phyloP scores from a whole-genome alignment of 2,329 filamentous ascomycete species.

The Fusarium continuum region DNA sequence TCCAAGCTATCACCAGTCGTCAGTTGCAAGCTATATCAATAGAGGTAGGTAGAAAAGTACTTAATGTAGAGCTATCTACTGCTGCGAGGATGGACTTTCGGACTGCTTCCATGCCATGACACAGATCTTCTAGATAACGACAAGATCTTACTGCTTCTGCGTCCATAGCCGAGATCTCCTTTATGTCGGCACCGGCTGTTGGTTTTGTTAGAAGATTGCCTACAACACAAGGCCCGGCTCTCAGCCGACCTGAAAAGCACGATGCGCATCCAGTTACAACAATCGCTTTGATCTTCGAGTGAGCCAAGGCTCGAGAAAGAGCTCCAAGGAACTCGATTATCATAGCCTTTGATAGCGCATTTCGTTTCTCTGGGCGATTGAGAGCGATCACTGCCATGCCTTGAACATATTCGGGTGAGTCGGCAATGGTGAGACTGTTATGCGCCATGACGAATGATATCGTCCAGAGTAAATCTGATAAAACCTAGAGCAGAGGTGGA shows the following conservation, averaged over 20 bases:
- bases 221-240: background rate
- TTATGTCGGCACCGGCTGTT: constrained; percentile 45
- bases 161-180: constrained; percentile 45
- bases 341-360: constrained; percentile 64
- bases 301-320: constrained; percentile 36
- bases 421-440: background rate
- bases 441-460: background rate
- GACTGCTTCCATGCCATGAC: constrained; percentile 39
- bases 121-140: constrained; percentile 51
- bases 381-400: constrained; percentile 38
- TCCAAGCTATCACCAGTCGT: constrained; percentile 48
- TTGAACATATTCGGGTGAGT: background rate
- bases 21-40: background rate
- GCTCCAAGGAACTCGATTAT: constrained; percentile 54
- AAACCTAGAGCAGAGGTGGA: background rate
- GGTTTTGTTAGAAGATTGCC: background rate
- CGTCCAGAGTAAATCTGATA: too few species aligned
- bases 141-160: constrained; percentile 35
- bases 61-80: constrained; percentile 44
- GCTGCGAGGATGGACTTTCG: constrained; percentile 57
- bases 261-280: constrained; percentile 50
- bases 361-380: constrained; percentile 65
- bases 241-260: constrained; percentile 36
- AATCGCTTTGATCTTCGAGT: constrained; percentile 46
- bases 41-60: background rate